Base-by-base conservation (phyloP, 192 early-diverging fungal species). In the Backusella sp. region DNA sequence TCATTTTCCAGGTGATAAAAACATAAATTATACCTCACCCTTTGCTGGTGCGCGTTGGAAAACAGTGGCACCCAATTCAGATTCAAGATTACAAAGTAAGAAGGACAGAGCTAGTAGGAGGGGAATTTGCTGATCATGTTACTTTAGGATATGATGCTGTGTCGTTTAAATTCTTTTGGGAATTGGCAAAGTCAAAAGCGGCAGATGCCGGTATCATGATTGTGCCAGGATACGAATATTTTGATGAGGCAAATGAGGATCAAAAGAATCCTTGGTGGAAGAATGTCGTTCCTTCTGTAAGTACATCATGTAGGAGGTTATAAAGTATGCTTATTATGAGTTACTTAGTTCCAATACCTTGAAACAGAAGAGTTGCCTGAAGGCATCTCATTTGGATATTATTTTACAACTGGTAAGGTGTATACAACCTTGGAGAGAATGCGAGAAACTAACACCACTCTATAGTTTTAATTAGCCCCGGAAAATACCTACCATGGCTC, bases 401-500 rank as follows among this genome's bases (percentile, higher is more conserved):
- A 72, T 76, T 82, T 82, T 77, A 84, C 77, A 5, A 84, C 80
- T n/a, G 74, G 83, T 84, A 79, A 71, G 53, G 53, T 17, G 12
- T 4, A 36, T 37, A 49, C 32, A 49, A 14, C 9, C 12, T 14
- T 44, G 11, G 7, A 53, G 15, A 52, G 19, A 17, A 52, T 21
- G 19, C 3, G 17, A 21, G 6, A 1, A 53, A 4, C 28, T 21
- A 62, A 62, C 9, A 3, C 56, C 4, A 12, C 1, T 44, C 21
- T 46, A 68, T 74, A 82, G 88, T 92, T 6, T 81, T 86, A 37
- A 88, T 94, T 56, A 88, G 93, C 59, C 86, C 87, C 7, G 86
- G 83, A 8, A 83, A 83, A 56, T 95, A 95, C 75, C 80, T 95
- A 23, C 34, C 68, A 8, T 96, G 91, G 89, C 84, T 95, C 0